A percentile compares a stretch with the other conserved stretches of the same genome.
Evolutionary conservation across 75 land plant genomes (phyloP).

Genomic region (Chamaecyparis obtusa): DNA sequence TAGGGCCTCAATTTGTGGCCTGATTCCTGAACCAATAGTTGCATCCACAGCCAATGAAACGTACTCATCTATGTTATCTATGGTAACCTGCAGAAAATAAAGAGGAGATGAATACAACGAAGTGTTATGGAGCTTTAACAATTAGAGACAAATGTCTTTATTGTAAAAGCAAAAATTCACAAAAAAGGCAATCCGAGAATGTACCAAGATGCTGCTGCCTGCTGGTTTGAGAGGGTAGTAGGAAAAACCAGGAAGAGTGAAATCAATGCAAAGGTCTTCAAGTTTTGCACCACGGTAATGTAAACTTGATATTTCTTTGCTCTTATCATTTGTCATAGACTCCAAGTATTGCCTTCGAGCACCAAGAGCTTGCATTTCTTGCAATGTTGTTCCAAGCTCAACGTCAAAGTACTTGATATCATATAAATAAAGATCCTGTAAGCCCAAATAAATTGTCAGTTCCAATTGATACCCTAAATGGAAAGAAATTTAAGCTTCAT

Average conservation of each 20-base stretch:
- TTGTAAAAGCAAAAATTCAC: no score
- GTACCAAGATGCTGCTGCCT: constrained; percentile 44
- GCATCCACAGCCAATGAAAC: constrained; percentile 81
- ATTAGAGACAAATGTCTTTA: no score
- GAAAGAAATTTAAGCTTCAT: background rate
- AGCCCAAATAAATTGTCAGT: background rate
- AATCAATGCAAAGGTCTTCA: constrained; percentile 91
- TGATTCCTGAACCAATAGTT: constrained; percentile 70
- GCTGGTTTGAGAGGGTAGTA: constrained; percentile 73
- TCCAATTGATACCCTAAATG: background rate
- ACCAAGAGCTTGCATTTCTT: constrained; percentile 61
- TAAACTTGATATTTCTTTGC: constrained; percentile 41
- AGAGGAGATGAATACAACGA: no score
- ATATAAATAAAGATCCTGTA: constrained; percentile 31
- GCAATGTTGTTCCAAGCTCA: constrained; percentile 48
- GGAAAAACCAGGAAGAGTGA: constrained; percentile 90
- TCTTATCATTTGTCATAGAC: constrained; percentile 25
- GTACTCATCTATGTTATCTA: constrained; percentile 77
- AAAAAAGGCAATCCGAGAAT: no score
- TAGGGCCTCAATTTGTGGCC: constrained; percentile 81
- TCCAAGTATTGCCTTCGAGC: constrained; percentile 29
- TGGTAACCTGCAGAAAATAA: background rate
- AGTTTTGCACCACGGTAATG: constrained; percentile 62
- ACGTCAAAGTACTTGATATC: constrained; percentile 77
- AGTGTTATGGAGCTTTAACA: no score